Base-by-base conservation (phyloP, 2,329 filamentous ascomycete species). In the Xylaria sp. region DNA sequence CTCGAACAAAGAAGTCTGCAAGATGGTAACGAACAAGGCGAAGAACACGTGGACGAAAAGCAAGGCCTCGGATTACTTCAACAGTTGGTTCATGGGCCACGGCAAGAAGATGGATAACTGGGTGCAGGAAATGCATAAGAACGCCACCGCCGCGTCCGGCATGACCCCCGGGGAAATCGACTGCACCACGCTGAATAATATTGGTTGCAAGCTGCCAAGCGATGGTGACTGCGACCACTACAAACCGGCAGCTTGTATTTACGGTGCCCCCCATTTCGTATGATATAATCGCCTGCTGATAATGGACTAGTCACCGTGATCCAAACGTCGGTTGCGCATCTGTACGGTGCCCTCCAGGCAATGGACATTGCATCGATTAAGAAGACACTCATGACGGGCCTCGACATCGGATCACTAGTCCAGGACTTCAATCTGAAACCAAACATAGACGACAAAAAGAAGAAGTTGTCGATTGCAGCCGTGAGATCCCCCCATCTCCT, bases 91-190 rank as follows among this genome's bases (percentile, higher is more conserved):
- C 24, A 2, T 13, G 8, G 22, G 42, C 9, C 19, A 48, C n/a
- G 39, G 19, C 4, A 19, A 18, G 1, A 22, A 21, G 4, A 39
- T 48, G 45, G 48, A 21, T 37, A 37, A 46, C 19, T 51, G 48
- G 48, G 34, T 51, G 16, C 48, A 51, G 29, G 20, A 41, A 38
- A 19, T 51, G 34, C 48, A 51, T 22, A 46, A 46, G 38, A 51
- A 45, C 26, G 48, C 48, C 20, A 51, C 48, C 3, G 40, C 26
- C 2, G n/a, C 24, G 7, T 39, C 42, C 17, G 42, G 42, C 7
- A 29, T 26, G n/a, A 51, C 48, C 4, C 48, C 48, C 24, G 41
- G 42, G 4, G 24, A 40, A 22, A 9, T 51, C 11, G 48, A 51
- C n/a, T 51, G 48, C 20, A 45, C 48, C n/a, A 11, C 45, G 16